phyloP scores from a whole-genome alignment of 345 rosid genomes.

The Linum lewisii region DNA sequence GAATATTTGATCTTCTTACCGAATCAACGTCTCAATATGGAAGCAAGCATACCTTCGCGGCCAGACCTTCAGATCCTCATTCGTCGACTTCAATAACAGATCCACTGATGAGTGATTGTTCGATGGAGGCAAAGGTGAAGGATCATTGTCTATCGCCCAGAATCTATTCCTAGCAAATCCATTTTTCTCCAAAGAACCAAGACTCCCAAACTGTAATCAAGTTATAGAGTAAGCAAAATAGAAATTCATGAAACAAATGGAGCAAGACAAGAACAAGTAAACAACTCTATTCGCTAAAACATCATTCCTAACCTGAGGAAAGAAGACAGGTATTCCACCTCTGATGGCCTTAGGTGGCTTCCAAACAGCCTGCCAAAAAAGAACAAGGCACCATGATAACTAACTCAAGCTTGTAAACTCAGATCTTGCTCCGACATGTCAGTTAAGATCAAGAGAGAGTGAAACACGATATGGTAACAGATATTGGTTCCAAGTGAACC shows the following conservation, averaged over 20 bases:
- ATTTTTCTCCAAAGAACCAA: conserved; percentile 71
- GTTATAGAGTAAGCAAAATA: conserved; percentile 9
- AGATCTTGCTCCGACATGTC: background rate
- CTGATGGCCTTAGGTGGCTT: conserved; percentile 66
- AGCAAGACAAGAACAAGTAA: background rate
- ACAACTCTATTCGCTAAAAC: conserved; percentile 3
- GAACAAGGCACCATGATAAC: conserved; percentile 1
- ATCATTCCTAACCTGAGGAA: conserved; percentile 67
- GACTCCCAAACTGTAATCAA: conserved; percentile 58
- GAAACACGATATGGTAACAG: too few relatives aligned
- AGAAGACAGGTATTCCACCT: conserved; percentile 85
- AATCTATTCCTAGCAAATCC: conserved; percentile 80
- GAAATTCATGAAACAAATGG: background rate
- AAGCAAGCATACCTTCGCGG: conserved; percentile 53
- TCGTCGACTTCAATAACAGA: conserved; percentile 63
- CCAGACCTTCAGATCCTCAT: conserved; percentile 78
- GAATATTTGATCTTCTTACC: background rate
- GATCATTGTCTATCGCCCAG: conserved; percentile 71
- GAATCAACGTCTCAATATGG: background rate
- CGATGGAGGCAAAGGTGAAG: conserved; percentile 74
- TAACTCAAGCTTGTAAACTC: background rate
- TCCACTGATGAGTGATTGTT: conserved; percentile 66
- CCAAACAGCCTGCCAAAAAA: conserved; percentile 44
- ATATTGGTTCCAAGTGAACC: too few relatives aligned
- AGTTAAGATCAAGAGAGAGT: too few relatives aligned